Conservation (phyloP, 805 yeast species). For the Jamesozyma jinghongensis region DNA sequence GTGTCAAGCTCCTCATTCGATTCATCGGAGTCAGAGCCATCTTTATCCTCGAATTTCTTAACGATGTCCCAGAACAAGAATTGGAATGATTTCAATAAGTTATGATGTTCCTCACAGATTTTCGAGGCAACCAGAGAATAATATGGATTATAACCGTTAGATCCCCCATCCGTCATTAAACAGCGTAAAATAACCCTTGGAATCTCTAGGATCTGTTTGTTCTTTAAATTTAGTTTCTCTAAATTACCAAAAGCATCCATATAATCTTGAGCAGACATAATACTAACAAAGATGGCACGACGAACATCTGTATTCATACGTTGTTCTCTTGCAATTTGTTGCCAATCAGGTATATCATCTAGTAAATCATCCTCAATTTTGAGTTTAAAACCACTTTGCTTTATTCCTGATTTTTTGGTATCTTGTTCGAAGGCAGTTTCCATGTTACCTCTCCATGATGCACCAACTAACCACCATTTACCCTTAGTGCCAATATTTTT, state of each 20-base stretch:
- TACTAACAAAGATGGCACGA: conserved; percentile 84
- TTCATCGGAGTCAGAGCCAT: conserved; percentile 28
- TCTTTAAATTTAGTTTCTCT: conserved; percentile 70
- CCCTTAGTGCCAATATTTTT: conserved; percentile 69
- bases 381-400: conserved; percentile 23
- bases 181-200: conserved; percentile 83
- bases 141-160: conserved; percentile 73
- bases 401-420: conserved; percentile 12
- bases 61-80: conserved; percentile 83
- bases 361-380: conserved; percentile 49
- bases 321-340: conserved; percentile 73
- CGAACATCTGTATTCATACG: conserved; percentile 94
- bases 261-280: conserved; percentile 92
- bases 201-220: conserved; percentile 75
- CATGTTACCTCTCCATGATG: conserved; percentile 83
- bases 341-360: conserved; percentile 76
- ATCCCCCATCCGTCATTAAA: conserved; percentile 53
- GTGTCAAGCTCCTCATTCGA: conserved; percentile 30
- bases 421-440: conserved; percentile 23
- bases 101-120: conserved; percentile 58
- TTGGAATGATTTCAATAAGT: conserved; percentile 74
- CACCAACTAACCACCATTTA: conserved; percentile 98
- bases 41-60: conserved; percentile 57
- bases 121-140: conserved; percentile 74
- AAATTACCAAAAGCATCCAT: conserved; percentile 77